Conservation (phyloP, 768 basidiomycete genomes). For the Hygrophoropsis aurantiaca region DNA sequence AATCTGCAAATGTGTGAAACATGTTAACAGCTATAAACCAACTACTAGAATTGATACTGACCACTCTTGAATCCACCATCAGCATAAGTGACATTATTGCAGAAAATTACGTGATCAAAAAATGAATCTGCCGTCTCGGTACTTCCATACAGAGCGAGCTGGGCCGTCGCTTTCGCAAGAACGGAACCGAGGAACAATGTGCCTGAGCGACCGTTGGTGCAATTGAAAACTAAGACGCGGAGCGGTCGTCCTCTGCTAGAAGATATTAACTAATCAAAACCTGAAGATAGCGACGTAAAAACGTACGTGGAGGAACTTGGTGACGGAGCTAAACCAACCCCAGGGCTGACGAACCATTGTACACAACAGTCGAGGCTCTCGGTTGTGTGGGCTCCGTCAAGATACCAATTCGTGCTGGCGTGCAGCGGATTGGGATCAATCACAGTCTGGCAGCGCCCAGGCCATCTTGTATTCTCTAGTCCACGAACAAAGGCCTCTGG, state of each 20-base stretch:
- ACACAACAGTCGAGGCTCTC: conserved; percentile 88
- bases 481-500: conserved; percentile 58
- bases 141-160: conserved; percentile 42
- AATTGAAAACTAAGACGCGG: conserved; percentile 89
- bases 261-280: conserved; percentile 2
- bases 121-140: conserved; percentile 43
- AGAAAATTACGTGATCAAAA: conserved; percentile 90
- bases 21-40: conserved; percentile 4
- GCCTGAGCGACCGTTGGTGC: conserved; percentile 87
- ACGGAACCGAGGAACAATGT: conserved; percentile 64
- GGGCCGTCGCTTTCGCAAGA: conserved; percentile 47
- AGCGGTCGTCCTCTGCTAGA: conserved; percentile 26
- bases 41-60: conserved; percentile 32
- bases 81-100: conserved; percentile 92
- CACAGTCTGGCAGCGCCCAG: conserved; percentile 90
- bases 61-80: conserved; percentile 91
- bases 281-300: not conserved
- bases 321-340: conserved; percentile 42
- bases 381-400: conserved; percentile 94
- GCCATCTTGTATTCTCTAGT: conserved; percentile 77
- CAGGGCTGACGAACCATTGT: conserved; percentile 80
- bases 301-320: not conserved
- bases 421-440: conserved; percentile 49
- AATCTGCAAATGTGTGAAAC: conserved; percentile 58
- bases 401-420: conserved; percentile 69